Percentiles rank a stretch among this genome's conserved stretches.
Conservation (phyloP, 306 rosid genomes). For the Astragalus membranaceus region DNA sequence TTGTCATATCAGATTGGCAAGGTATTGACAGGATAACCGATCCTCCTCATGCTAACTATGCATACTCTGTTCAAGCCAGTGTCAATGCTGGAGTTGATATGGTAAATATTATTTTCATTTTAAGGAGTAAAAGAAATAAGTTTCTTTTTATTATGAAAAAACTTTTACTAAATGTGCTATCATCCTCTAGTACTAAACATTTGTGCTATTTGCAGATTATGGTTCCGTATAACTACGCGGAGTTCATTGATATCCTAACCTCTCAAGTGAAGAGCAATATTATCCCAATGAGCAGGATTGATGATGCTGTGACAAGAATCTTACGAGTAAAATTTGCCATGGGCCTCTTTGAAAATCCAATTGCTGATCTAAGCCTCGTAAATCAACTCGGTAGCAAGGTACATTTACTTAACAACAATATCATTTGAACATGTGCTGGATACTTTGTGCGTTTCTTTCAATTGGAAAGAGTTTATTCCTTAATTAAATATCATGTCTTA, state of each 20-base stretch:
- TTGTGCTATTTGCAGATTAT: constrained; percentile 26
- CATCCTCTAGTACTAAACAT: too few species aligned
- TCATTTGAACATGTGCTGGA: background rate
- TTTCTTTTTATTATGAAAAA: background rate
- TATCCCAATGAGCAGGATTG: constrained; percentile 33
- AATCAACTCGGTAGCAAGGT: constrained; percentile 37
- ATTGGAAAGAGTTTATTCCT: background rate
- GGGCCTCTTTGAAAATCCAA: constrained; percentile 39
- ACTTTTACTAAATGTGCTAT: too few species aligned
- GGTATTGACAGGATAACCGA: constrained; percentile 37
- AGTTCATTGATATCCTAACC: constrained; percentile 33
- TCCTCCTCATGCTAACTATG: constrained; percentile 38
- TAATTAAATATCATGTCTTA: background rate
- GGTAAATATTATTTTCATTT: constrained; percentile 19
- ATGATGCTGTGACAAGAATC: constrained; percentile 41
- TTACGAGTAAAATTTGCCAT: constrained; percentile 30
- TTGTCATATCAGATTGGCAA: constrained; percentile 42
- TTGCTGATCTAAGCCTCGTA: constrained; percentile 29
- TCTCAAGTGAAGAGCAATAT: constrained; percentile 25
- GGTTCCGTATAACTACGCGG: constrained; percentile 36
- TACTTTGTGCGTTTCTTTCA: background rate
- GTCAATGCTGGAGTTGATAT: constrained; percentile 41
- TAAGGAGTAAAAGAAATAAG: background rate
- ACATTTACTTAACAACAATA: background rate
- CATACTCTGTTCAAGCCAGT: constrained; percentile 28